Base-by-base conservation (phyloP, 768 basidiomycete species). In the Boletus fagicola region DNA sequence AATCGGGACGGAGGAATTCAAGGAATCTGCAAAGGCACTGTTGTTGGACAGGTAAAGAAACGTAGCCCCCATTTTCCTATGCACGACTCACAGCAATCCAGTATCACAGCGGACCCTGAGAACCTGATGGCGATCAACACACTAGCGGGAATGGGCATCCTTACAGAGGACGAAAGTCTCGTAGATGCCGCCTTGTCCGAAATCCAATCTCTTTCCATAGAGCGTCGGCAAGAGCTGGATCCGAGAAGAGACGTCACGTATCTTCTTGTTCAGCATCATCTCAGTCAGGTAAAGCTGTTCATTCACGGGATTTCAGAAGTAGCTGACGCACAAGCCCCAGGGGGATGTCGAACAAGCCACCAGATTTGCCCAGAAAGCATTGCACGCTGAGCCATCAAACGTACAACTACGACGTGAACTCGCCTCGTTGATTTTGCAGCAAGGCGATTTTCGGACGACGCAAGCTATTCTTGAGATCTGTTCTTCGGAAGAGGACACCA, bases 161-260 rank as follows among this genome's bases (percentile, higher is more conserved):
- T 94, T 52, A 87, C 87, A 4, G 78, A 79, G 35, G 94, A 96
- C 64, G 85, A 88, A 35, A 81, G 79, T 36, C 79, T 97, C 20
- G 79, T 94, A 26, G 92, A 95, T 68, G 94, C 94, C 1, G 89
- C 93, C 0, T 74, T 95, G 13, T 86, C 89, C 0, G 94, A 97
- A 68, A 81, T 96, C 18, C 77, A 87, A 20, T 76, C 82, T 0
- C 75, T 94, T 24, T 82, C 92, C 0, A 66, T 86, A 18, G 85
- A 92, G 57, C 78, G 83, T 60, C 78, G 87, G 53, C 77, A 78
- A 46, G 72, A 78, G 39, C 79, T 90, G 52, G 94, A 95, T 72
- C 86, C 88, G 10, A 69, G 76, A 38, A 77, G 85, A 56, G 81
- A 90, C 59, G 85, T 91, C 35, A 80, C 86, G 44, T 83, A 88